phyloP scores from a whole-genome alignment of 2,329 filamentous ascomycete genomes.

The Penicillium sp. region DNA sequence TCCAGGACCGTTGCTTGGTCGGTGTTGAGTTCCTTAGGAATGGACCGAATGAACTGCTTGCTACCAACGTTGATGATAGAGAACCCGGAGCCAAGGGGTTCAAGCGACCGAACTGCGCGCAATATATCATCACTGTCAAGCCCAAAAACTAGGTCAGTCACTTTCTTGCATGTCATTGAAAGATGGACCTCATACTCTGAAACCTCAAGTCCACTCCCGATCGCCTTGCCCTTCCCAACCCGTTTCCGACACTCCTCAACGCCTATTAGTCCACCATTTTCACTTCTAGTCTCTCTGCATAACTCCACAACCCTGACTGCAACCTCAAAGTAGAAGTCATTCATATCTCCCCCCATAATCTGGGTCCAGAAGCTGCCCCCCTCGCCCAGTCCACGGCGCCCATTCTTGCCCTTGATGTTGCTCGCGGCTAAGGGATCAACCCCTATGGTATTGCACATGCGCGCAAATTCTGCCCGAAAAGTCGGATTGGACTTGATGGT shows the following conservation, averaged over 20 bases:
- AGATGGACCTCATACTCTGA: slow-evolving; percentile 58
- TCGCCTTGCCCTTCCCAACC: slow-evolving; percentile 67
- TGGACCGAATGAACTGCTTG: slow-evolving; percentile 81
- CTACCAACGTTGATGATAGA: slow-evolving; percentile 77
- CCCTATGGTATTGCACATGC: slow-evolving; percentile 96
- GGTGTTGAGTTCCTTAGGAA: slow-evolving; percentile 91
- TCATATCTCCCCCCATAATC: slow-evolving; percentile 83
- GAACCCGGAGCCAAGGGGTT: slow-evolving; percentile 84
- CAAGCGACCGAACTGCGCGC: slow-evolving; percentile 79
- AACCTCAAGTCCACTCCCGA: slow-evolving; percentile 71
- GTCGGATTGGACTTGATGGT: slow-evolving; percentile 93
- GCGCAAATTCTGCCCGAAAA: slow-evolving; percentile 94
- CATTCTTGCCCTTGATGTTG: slow-evolving; percentile 50
- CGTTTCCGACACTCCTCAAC: slow-evolving; percentile 74
- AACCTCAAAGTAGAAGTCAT: slow-evolving; percentile 98
- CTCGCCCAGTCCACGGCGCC: slow-evolving; percentile 43
- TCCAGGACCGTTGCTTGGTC: slow-evolving; percentile 92
- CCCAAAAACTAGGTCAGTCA: not conserved
- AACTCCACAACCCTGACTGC: slow-evolving; percentile 94
- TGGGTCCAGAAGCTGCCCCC: slow-evolving; percentile 83
- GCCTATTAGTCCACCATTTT: slow-evolving; percentile 90
- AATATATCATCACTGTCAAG: slow-evolving; percentile 73
- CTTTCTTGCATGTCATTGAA: not conserved
- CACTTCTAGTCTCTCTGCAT: slow-evolving; percentile 75
- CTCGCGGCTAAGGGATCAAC: slow-evolving; percentile 85